phyloP scores from a whole-genome alignment of 2,329 filamentous ascomycete species.

The Madurella fahalii region DNA sequence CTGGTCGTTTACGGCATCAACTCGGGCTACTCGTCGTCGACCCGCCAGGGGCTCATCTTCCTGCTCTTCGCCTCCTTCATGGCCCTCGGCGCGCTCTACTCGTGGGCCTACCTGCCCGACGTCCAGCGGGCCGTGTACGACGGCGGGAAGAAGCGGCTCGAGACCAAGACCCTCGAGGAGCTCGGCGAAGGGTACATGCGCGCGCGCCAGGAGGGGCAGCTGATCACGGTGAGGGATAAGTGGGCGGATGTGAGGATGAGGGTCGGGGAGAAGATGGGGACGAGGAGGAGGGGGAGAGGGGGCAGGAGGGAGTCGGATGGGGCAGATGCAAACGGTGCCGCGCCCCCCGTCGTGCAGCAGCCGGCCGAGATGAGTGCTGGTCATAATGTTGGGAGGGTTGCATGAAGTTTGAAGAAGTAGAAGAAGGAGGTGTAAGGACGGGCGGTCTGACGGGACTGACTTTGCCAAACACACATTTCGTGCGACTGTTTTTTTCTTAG shows the following conservation, averaged over 20 bases:
- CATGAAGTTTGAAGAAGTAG: neutral
- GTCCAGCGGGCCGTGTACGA: conserved; percentile 39
- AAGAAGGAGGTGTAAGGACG: neutral
- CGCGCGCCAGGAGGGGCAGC: conserved; percentile 42
- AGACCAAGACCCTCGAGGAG: conserved; percentile 48
- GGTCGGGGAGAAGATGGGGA: conserved; percentile 29
- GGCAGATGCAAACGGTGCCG: too few species aligned
- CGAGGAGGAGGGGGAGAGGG: conserved; percentile 9
- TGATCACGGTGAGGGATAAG: conserved; percentile 43
- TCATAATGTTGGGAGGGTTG: too few species aligned
- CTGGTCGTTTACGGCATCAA: conserved; percentile 50
- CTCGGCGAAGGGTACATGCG: conserved; percentile 46
- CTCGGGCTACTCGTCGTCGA: conserved; percentile 37
- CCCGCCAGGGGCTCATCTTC: conserved; percentile 47
- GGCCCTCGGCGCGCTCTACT: conserved; percentile 45
- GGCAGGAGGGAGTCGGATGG: too few species aligned
- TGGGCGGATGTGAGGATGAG: conserved; percentile 37
- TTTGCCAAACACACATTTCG: too few species aligned
- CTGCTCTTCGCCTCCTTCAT: conserved; percentile 49
- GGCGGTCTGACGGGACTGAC: neutral
- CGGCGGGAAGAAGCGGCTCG: conserved; percentile 28
- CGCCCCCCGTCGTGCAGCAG: neutral
- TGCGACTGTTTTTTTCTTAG: too few species aligned
- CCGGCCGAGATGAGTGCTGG: conserved; percentile 1
- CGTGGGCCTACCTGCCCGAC: conserved; percentile 50